phyloP scores from a whole-genome alignment of 2,329 filamentous ascomycete species.

The Thielaviopsis ethacetica region DNA sequence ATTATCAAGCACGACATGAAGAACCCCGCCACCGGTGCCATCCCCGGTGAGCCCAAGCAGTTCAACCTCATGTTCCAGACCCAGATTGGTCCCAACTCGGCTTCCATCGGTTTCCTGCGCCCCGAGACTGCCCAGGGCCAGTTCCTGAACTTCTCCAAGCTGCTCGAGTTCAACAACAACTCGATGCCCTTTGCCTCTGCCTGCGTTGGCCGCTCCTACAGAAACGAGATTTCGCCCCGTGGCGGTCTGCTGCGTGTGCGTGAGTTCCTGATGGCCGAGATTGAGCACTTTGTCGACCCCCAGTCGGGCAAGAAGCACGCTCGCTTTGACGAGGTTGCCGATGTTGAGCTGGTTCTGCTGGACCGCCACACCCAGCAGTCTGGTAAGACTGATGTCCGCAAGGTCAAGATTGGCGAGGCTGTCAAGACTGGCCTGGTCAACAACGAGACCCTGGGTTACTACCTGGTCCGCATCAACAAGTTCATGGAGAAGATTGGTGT shows the following conservation, averaged over 20 bases:
- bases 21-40: slow-evolving; percentile 65
- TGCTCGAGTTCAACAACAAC: slow-evolving; percentile 90
- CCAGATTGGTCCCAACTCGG: slow-evolving; percentile 80
- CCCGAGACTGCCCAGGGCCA: slow-evolving; percentile 97
- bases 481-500: slow-evolving; percentile 83
- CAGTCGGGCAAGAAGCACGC: slow-evolving; percentile 86
- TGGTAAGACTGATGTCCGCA: slow-evolving; percentile 62
- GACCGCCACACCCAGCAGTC: slow-evolving; percentile 72
- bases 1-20: slow-evolving; percentile 82
- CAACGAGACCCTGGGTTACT: slow-evolving; percentile 97
- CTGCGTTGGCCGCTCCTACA: slow-evolving; percentile 93
- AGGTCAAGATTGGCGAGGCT: slow-evolving; percentile 68
- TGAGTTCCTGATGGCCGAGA: slow-evolving; percentile 97
- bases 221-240: slow-evolving; percentile 92
- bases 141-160: slow-evolving; percentile 92
- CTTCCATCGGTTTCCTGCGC: slow-evolving; percentile 68
- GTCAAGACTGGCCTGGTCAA: slow-evolving; percentile 72
- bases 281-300: slow-evolving; percentile 96
- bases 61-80: slow-evolving; percentile 99
- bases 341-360: slow-evolving; percentile 70
- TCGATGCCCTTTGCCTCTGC: slow-evolving; percentile 95
- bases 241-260: slow-evolving; percentile 83
- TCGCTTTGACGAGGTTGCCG: slow-evolving; percentile 71
- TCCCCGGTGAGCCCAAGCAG: slow-evolving; percentile 64
- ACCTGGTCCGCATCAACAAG: slow-evolving; percentile 80